These are phyloP conservation scores for Solanum hybrid DNA, from an alignment of 305 asterid genomes.

Conservation along the genomic window DNA sequence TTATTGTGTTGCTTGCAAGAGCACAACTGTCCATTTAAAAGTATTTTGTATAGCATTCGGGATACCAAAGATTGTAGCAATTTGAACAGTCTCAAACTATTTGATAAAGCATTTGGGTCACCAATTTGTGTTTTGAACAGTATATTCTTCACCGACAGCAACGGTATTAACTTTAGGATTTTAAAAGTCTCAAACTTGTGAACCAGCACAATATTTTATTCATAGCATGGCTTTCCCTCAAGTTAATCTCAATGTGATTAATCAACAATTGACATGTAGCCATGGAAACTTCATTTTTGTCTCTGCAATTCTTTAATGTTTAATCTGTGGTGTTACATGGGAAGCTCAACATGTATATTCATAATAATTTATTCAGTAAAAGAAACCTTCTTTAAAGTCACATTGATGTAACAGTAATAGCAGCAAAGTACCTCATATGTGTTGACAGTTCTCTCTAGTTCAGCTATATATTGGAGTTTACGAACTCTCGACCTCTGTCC, in stretches of 20 bases:
- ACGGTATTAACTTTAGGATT: neutral
- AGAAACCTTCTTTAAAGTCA: neutral
- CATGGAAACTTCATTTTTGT: neutral
- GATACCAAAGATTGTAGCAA: neutral
- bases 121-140: neutral
- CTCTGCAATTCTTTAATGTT: neutral
- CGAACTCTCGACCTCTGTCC: slow-evolving; percentile 82
- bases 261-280: neutral
- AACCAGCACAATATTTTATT: neutral
- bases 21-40: neutral
- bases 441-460: slow-evolving; percentile 63
- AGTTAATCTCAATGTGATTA: neutral
- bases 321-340: neutral
- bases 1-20: neutral
- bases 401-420: neutral
- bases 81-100: neutral
- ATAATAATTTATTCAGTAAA: neutral
- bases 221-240: neutral
- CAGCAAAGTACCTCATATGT: slow-evolving; percentile 47
- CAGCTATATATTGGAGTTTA: slow-evolving; percentile 73
- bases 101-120: neutral
- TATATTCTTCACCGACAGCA: neutral
- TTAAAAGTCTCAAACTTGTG: neutral
- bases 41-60: neutral
- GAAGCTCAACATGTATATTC: neutral